phyloP scores from a whole-genome alignment of 805 yeast species.

The Kuraishia ogatae region DNA sequence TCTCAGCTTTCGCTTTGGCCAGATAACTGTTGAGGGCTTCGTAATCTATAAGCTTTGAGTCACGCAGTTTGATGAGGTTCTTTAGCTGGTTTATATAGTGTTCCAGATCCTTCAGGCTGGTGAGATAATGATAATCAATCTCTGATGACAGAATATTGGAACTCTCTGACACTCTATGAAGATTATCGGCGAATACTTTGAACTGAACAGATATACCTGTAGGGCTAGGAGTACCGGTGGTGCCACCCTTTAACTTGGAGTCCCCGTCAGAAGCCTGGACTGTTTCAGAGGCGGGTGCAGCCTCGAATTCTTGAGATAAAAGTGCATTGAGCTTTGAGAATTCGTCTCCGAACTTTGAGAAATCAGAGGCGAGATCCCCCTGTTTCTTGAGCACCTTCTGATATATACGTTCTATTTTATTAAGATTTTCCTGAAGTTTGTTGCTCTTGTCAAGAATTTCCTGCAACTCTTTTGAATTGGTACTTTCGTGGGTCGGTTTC shows the following conservation, averaged over 20 bases:
- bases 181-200: constrained; percentile 28
- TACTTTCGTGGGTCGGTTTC: constrained; percentile 48
- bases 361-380: constrained; percentile 64
- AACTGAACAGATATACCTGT: constrained; percentile 15
- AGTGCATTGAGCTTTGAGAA: constrained; percentile 50
- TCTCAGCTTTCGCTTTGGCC: constrained; percentile 61
- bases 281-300: constrained; percentile 3
- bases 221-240: constrained; percentile 25
- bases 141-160: constrained; percentile 25
- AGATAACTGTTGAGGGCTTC: constrained; percentile 81
- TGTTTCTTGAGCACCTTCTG: constrained; percentile 65
- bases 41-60: constrained; percentile 84
- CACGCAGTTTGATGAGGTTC: constrained; percentile 71
- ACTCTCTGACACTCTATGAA: constrained; percentile 25
- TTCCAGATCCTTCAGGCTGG: constrained; percentile 79
- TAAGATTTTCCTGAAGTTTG: constrained; percentile 75
- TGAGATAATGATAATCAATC: constrained; percentile 74
- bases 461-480: constrained; percentile 62
- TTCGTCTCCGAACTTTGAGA: constrained; percentile 61
- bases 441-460: constrained; percentile 78
- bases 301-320: constrained; percentile 18
- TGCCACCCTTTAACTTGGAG: constrained; percentile 21
- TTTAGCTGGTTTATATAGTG: constrained; percentile 64
- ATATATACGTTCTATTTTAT: constrained; percentile 71
- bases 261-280: constrained; percentile 8